Base-by-base conservation (phyloP, 257 asterid species). In the Penstemon eatonii region DNA sequence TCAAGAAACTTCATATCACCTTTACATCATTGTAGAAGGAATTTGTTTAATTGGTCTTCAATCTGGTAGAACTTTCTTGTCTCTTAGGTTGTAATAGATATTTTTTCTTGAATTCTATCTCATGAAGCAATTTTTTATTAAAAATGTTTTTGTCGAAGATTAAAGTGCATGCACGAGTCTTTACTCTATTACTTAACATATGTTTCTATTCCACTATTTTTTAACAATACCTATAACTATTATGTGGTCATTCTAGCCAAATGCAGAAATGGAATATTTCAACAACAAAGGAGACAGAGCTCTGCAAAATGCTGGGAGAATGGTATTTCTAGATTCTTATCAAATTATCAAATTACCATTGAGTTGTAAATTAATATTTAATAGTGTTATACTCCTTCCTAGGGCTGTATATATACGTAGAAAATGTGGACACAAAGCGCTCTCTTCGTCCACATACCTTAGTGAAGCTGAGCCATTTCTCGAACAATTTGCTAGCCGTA, bases 381-480 rank as follows among this genome's bases (percentile, higher is more conserved):
- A 37, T 72, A 49, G 46, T 56, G 42, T 12, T 67, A 72, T 69
- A 8, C 75, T 58, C 66, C 66, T 63, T 36, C 74, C 53, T 49
- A 93, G 99, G 99, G 97, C 97, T 55, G 89, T 88, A 69, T 78
- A 71, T 66, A 83, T 90, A 63, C 84, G 85, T 57, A 75, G 97
- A 78, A 93, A 93, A 82, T 85, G 65, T 77, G 95, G 96, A 72
- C 72, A 81, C 79, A 93, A 83, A 75, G 81, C 65, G 73, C 80
- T 87, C 57, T 75, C 95, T 15, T 85, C 99, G 10, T 84, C 99
- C 71, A 83, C 84, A 50, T 93, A 90, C 78, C 96, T 93, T 50
- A 88, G 89, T 68, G 97, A 93, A 77, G 96, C 92, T 52, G 99
- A 93, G 79, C 99, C 96, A 56, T 93, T 93, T 84, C 96, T 93